Conservation (phyloP, 1,284 basidiomycete species). For the Stygiomarasmius scandens region DNA sequence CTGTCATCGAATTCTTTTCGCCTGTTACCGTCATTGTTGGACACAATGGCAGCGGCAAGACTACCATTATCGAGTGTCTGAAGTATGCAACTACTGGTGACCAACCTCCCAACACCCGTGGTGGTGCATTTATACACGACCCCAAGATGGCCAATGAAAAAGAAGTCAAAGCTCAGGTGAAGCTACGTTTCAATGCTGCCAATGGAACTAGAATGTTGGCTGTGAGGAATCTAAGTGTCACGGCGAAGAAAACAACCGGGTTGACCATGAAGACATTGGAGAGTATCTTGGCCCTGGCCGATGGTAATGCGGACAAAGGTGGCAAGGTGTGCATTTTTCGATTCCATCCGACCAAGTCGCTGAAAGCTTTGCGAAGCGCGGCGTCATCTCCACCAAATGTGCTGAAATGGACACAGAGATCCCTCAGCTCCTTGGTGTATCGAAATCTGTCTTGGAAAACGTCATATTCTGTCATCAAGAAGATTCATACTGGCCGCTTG, state of each 20-base stretch:
- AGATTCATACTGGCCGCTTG: conserved; percentile 97
- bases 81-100: conserved; percentile 99
- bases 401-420: conserved; percentile 97
- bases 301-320: conserved; percentile 66
- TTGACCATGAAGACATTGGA: conserved; percentile 98
- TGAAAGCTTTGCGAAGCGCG: conserved; percentile 55
- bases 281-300: conserved; percentile 81
- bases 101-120: conserved; percentile 96
- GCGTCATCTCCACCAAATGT: conserved; percentile 92
- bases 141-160: conserved; percentile 99
- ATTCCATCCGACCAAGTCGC: background rate
- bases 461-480: conserved; percentile 99
- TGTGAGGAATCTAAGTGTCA: conserved; percentile 91
- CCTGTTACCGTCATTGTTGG: conserved; percentile 99
- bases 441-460: conserved; percentile 95
- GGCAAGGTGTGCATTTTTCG: conserved; percentile 63
- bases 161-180: conserved; percentile 98
- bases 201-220: conserved; percentile 91
- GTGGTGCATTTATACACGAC: conserved; percentile 97
- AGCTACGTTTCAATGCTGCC: conserved; percentile 89
- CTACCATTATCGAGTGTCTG: conserved; percentile 98
- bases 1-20: conserved; percentile 96
- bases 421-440: conserved; percentile 91
- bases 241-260: conserved; percentile 85
- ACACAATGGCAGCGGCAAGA: conserved; percentile 98